A percentile compares a stretch with the other conserved stretches of the same genome.
Conservation (phyloP, 2,329 filamentous ascomycete genomes). For the Tolypocladium amazonense region DNA sequence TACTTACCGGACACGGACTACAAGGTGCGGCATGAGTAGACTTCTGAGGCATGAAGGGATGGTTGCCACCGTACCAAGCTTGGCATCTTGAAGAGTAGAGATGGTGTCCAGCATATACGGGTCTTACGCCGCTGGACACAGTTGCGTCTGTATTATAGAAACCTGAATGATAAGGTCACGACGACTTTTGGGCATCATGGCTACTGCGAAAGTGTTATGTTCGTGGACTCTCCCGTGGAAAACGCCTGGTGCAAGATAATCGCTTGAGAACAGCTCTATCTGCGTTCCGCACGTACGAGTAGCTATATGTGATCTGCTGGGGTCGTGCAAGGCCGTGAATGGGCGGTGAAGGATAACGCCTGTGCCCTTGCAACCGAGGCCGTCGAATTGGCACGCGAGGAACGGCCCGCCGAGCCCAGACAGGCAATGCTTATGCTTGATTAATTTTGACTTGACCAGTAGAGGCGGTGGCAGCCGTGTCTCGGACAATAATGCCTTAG, state of each 20-base stretch:
- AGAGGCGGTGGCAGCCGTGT: neutral
- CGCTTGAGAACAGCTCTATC: too few relatives aligned
- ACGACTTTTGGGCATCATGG: neutral
- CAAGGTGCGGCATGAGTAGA: conserved; percentile 56
- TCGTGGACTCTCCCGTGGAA: neutral
- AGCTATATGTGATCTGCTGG: too few relatives aligned
- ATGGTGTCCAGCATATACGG: neutral
- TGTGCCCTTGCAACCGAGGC: neutral
- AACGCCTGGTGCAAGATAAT: neutral
- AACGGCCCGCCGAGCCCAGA: neutral
- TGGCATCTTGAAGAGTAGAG: neutral
- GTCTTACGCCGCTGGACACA: neutral
- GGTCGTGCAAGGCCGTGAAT: neutral
- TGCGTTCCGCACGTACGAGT: neutral
- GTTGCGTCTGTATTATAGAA: conserved; percentile 3
- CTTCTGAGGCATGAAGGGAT: conserved; percentile 10
- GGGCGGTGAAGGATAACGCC: neutral
- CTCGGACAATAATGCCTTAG: neutral
- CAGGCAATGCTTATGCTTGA: neutral
- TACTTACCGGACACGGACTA: conserved; percentile 93
- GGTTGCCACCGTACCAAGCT: neutral
- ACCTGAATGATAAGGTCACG: neutral
- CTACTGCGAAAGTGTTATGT: too few relatives aligned
- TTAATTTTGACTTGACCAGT: neutral
- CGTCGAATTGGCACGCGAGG: neutral